These are phyloP conservation scores for Fragosphaeria purpurea DNA, from an alignment of 2,329 filamentous ascomycete species.

Conservation along the genomic window DNA sequence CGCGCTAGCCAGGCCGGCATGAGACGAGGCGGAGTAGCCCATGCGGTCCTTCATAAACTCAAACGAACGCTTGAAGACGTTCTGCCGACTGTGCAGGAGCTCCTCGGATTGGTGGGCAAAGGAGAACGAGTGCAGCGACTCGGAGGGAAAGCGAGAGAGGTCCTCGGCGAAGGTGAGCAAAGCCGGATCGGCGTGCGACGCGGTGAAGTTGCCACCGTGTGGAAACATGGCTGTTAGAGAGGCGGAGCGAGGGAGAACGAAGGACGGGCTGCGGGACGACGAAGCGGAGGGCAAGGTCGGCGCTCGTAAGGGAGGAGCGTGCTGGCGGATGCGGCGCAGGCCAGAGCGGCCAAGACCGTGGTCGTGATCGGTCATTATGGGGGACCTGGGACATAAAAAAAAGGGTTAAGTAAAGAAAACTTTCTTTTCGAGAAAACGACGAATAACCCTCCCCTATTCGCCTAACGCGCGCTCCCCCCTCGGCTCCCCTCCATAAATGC, in stretches of 20 bases:
- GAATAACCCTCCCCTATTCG: too few species aligned
- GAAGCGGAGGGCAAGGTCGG: slow-evolving; percentile 56
- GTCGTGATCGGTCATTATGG: slow-evolving; percentile 76
- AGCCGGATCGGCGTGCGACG: slow-evolving; percentile 41
- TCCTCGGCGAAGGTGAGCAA: slow-evolving; percentile 81
- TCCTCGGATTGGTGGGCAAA: slow-evolving; percentile 95
- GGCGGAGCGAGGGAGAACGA: slow-evolving; percentile 52
- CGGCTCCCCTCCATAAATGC: slow-evolving; percentile 19
- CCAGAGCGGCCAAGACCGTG: slow-evolving; percentile 79
- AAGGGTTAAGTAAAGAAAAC: background rate
- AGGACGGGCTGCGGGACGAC: slow-evolving; percentile 51
- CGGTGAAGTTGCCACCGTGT: slow-evolving; percentile 33
- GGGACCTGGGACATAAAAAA: slow-evolving; percentile 47
- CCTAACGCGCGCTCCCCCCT: too few species aligned
- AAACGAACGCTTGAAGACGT: slow-evolving; percentile 82
- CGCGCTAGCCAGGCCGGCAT: slow-evolving; percentile 68
- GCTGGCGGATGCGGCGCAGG: slow-evolving; percentile 86
- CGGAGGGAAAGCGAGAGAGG: slow-evolving; percentile 81
- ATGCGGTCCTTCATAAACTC: slow-evolving; percentile 94
- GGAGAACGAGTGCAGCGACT: slow-evolving; percentile 95
- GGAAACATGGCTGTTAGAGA: slow-evolving; percentile 61
- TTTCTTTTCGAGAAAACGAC: too few species aligned
- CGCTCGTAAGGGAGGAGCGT: slow-evolving; percentile 52
- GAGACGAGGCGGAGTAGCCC: slow-evolving; percentile 55
- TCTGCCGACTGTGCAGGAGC: slow-evolving; percentile 81